Evolutionary conservation across 2,329 filamentous ascomycete genomes (phyloP).

Genomic region (Verticillium longisporum): DNA sequence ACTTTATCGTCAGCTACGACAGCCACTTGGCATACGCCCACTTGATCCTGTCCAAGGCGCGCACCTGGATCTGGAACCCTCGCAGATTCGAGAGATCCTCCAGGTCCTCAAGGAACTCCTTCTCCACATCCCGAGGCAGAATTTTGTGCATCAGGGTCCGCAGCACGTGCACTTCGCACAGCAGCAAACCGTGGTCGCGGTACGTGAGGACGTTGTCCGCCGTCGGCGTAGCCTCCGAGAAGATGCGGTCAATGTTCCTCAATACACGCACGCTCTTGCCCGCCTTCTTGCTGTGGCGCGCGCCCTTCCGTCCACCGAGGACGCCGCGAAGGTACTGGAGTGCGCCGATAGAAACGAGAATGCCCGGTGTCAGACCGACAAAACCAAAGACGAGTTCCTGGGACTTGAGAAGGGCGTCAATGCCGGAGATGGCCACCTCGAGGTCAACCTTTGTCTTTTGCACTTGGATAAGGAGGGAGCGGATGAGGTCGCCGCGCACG

Average conservation of each 20-base stretch:
- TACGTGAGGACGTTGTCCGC: slow-evolving; percentile 74
- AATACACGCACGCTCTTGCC: slow-evolving; percentile 70
- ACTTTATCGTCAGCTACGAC: slow-evolving; percentile 15
- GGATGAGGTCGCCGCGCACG: slow-evolving; percentile 77
- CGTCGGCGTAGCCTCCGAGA: slow-evolving; percentile 61
- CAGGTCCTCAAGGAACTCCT: slow-evolving; percentile 84
- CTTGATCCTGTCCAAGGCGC: slow-evolving; percentile 73
- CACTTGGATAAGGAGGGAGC: slow-evolving; percentile 88
- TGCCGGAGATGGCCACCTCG: slow-evolving; percentile 91
- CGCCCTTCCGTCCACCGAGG: slow-evolving; percentile 65
- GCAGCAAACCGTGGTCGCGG: slow-evolving; percentile 83
- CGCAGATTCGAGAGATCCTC: slow-evolving; percentile 79
- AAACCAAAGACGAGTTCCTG: slow-evolving; percentile 98
- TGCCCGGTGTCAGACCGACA: slow-evolving; percentile 83
- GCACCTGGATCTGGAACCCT: slow-evolving; percentile 70
- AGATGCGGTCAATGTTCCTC: slow-evolving; percentile 79
- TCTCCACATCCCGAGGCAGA: slow-evolving; percentile 67
- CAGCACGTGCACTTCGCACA: slow-evolving; percentile 85
- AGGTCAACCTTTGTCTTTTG: slow-evolving; percentile 99
- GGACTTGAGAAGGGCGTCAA: slow-evolving; percentile 88
- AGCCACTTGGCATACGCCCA: slow-evolving; percentile 87
- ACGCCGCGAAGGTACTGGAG: slow-evolving; percentile 64
- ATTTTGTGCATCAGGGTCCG: slow-evolving; percentile 60
- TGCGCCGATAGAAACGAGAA: slow-evolving; percentile 76
- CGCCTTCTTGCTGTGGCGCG: slow-evolving; percentile 57